Evolutionary conservation across 805 yeast species (phyloP).

Genomic region (Candida oleophila): DNA sequence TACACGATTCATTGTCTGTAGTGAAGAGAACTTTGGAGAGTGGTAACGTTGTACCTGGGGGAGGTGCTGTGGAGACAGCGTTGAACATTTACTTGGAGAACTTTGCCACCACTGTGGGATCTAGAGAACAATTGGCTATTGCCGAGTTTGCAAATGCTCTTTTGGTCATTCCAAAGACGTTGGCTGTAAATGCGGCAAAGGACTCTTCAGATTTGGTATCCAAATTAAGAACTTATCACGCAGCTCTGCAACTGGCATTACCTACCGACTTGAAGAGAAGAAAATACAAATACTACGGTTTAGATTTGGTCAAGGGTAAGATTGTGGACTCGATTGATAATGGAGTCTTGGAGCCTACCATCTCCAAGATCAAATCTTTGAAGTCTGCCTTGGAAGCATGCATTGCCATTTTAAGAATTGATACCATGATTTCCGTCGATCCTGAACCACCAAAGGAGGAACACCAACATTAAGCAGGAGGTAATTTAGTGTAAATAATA

Average conservation of each 20-base stretch:
- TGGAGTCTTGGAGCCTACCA: constrained; percentile 95
- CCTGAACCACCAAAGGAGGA: constrained; percentile 94
- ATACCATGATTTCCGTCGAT: constrained; percentile 95
- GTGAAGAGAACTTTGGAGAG: constrained; percentile 95
- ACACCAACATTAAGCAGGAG: constrained; percentile 62
- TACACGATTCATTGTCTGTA: constrained; percentile 91
- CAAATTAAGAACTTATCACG: constrained; percentile 92
- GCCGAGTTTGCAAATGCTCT: constrained; percentile 94
- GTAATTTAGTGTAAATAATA: background rate
- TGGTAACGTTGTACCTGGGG: constrained; percentile 96
- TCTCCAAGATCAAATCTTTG: constrained; percentile 87
- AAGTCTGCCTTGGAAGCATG: constrained; percentile 98
- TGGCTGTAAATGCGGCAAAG: constrained; percentile 96
- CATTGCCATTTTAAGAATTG: constrained; percentile 94
- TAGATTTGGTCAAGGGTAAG: constrained; percentile 88
- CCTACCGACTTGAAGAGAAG: constrained; percentile 82
- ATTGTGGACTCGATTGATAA: constrained; percentile 78
- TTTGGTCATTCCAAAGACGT: constrained; percentile 89
- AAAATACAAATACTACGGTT: constrained; percentile 86
- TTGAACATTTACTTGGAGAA: constrained; percentile 91
- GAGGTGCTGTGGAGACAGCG: constrained; percentile 99
- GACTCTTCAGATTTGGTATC: constrained; percentile 95
- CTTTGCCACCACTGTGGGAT: constrained; percentile 96
- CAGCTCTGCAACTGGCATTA: constrained; percentile 86
- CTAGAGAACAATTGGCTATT: constrained; percentile 96